Evolutionary conservation across 2,329 filamentous ascomycete genomes (phyloP).

Genomic region (Trichophyton simii): DNA sequence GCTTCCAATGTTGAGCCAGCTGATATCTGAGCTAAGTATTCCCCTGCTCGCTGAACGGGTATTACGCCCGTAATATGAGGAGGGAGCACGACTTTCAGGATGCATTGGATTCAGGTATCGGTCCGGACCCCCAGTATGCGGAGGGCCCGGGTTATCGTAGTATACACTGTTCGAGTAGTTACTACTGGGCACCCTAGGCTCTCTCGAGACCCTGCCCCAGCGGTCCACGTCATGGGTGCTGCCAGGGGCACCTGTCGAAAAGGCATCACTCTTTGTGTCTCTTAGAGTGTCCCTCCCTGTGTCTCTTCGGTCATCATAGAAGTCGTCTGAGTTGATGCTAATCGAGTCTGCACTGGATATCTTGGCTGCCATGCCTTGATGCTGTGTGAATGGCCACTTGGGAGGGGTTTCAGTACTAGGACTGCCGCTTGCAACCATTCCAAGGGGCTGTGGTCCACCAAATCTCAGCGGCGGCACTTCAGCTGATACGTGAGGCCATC

Average conservation of each 20-base stretch:
- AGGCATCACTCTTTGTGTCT: conserved; percentile 12
- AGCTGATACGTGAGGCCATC: conserved; percentile 27
- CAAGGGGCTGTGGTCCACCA: conserved; percentile 28
- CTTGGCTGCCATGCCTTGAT: conserved; percentile 30
- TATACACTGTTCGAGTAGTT: conserved; percentile 31
- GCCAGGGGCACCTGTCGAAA: conserved; percentile 19
- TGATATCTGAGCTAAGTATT: conserved; percentile 30
- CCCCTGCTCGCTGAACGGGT: background rate
- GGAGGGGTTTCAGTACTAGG: conserved; percentile 29
- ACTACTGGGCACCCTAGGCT: conserved; percentile 29
- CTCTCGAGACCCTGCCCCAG: conserved; percentile 12
- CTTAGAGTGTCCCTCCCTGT: conserved; percentile 13
- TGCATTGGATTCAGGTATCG: conserved; percentile 14
- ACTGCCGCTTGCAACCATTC: conserved; percentile 30
- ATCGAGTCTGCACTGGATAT: conserved; percentile 34
- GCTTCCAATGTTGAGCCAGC: conserved; percentile 30
- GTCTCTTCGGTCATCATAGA: conserved; percentile 18
- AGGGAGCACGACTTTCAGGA: background rate
- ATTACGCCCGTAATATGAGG: background rate
- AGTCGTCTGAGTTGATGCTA: conserved; percentile 27
- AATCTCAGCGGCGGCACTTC: conserved; percentile 26
- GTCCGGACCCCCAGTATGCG: conserved; percentile 9
- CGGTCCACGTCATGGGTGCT: conserved; percentile 17
- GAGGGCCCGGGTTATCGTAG: conserved; percentile 18
- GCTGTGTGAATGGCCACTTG: conserved; percentile 23